Evolutionary conservation across 2,329 filamentous ascomycete genomes (phyloP).

Genomic region (Fusarium begoniae): DNA sequence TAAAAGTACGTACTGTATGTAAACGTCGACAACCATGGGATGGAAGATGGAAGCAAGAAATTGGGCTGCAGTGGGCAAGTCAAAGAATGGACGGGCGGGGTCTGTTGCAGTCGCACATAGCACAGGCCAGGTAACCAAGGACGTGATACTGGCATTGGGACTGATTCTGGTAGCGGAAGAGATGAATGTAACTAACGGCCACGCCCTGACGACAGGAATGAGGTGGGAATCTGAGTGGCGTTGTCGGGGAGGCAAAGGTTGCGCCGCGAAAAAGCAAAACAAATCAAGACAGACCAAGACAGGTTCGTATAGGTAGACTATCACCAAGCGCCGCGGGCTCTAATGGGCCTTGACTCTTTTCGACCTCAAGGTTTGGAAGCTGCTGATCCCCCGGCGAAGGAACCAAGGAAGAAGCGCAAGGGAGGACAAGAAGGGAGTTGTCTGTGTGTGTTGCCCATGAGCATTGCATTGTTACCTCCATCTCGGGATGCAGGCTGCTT

Average conservation of each 20-base stretch:
- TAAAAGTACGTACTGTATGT: constrained; percentile 10
- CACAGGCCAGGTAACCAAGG: constrained; percentile 25
- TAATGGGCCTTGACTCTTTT: constrained; percentile 27
- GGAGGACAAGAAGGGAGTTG: constrained; percentile 19
- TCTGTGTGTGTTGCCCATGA: constrained; percentile 4
- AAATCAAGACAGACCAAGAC: constrained; percentile 5
- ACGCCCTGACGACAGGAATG: constrained; percentile 39
- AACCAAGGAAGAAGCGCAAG: constrained; percentile 25
- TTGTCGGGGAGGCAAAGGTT: constrained; percentile 36
- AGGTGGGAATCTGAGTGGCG: constrained; percentile 39
- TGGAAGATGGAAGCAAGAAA: constrained; percentile 21
- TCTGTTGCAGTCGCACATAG: constrained; percentile 41
- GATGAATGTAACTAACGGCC: constrained; percentile 37
- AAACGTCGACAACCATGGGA: constrained; percentile 9
- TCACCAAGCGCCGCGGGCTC: constrained; percentile 32
- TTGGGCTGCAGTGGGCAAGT: constrained; percentile 23
- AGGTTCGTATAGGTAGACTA: constrained; percentile 10
- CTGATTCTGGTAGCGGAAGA: not conserved
- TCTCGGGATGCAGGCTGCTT: constrained; percentile 18
- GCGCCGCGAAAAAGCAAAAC: constrained; percentile 42
- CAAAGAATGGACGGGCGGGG: constrained; percentile 24
- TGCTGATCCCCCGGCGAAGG: constrained; percentile 22
- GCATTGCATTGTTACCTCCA: constrained; percentile 13
- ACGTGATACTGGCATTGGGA: constrained; percentile 23
- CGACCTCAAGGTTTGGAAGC: constrained; percentile 32